phyloP scores from a whole-genome alignment of 1,284 basidiomycete genomes.

The Microstroma glucosiphilum region DNA sequence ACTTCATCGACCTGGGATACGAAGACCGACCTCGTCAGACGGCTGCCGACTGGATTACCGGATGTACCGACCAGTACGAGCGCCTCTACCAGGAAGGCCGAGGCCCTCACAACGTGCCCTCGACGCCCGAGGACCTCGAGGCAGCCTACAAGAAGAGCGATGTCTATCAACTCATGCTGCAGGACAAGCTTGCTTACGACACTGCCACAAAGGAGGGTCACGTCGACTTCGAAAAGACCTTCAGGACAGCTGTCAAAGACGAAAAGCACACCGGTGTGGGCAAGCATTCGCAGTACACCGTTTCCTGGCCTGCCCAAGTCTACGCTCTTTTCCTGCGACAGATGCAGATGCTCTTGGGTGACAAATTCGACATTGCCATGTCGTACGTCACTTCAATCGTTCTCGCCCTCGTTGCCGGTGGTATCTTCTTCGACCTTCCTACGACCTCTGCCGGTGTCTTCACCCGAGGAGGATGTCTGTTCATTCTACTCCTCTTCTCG shows the following conservation, averaged over 20 bases:
- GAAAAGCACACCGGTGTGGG: conserved; percentile 78
- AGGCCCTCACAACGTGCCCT: conserved; percentile 63
- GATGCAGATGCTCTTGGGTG: conserved; percentile 71
- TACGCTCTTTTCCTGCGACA: conserved; percentile 66
- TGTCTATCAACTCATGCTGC: conserved; percentile 56
- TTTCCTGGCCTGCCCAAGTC: conserved; percentile 57
- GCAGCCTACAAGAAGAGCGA: conserved; percentile 62
- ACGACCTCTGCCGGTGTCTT: conserved; percentile 30
- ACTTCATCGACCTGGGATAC: conserved; percentile 48
- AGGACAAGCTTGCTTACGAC: conserved; percentile 61
- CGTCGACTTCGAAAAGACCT: conserved; percentile 45
- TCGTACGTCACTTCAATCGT: conserved; percentile 50
- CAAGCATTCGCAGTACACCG: conserved; percentile 78
- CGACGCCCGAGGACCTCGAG: conserved; percentile 67
- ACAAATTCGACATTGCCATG: conserved; percentile 67
- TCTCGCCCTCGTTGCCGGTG: conserved; percentile 71
- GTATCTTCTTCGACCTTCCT: conserved; percentile 60
- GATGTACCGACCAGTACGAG: conserved; percentile 37
- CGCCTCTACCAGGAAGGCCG: conserved; percentile 63
- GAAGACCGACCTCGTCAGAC: conserved; percentile 62
- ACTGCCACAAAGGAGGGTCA: conserved; percentile 10
- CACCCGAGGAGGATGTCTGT: conserved; percentile 35
- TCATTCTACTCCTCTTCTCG: conserved; percentile 55
- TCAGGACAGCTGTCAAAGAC: conserved; percentile 67
- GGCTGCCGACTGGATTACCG: conserved; percentile 51